These are phyloP conservation scores for Eutypella sp. DNA, from an alignment of 2,329 filamentous ascomycete species.

Conservation along the genomic window DNA sequence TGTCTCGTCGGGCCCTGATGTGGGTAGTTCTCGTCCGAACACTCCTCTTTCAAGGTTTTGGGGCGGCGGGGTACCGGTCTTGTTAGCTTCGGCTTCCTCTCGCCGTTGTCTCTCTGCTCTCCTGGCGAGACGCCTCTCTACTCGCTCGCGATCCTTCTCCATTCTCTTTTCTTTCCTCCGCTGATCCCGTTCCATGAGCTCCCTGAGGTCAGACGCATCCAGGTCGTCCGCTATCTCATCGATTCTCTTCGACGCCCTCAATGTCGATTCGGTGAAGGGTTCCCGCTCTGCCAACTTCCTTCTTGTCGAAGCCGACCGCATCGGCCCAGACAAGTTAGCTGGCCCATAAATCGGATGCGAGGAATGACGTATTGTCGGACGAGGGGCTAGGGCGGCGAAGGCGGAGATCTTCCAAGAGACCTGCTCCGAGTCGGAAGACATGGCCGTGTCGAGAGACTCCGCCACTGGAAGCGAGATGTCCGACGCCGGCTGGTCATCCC, in stretches of 20 bases:
- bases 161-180: slow-evolving; percentile 73
- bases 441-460: slow-evolving; percentile 70
- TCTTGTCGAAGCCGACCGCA: slow-evolving; percentile 45
- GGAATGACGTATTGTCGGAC: slow-evolving; percentile 75
- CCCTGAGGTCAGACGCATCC: slow-evolving; percentile 76
- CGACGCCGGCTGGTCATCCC: slow-evolving; percentile 56
- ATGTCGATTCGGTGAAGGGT: slow-evolving; percentile 55
- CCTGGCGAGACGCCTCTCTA: slow-evolving; percentile 59
- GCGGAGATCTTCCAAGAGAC: slow-evolving; percentile 75
- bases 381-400: slow-evolving; percentile 76
- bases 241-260: slow-evolving; percentile 58
- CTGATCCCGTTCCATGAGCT: slow-evolving; percentile 85
- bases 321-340: slow-evolving; percentile 38
- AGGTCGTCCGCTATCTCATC: slow-evolving; percentile 77
- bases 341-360: slow-evolving; percentile 56
- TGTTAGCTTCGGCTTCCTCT: slow-evolving; percentile 50
- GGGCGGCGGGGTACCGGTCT: slow-evolving; percentile 46
- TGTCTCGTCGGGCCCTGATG: slow-evolving; percentile 51
- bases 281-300: slow-evolving; percentile 46
- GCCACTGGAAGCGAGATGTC: slow-evolving; percentile 70
- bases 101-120: slow-evolving; percentile 62
- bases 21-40: slow-evolving; percentile 52
- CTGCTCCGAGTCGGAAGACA: slow-evolving; percentile 70
- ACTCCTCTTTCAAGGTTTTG: slow-evolving; percentile 57
- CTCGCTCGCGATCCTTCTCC: slow-evolving; percentile 60